These are phyloP conservation scores for Ehretia macrophylla DNA, from an alignment of 257 asterid genomes.

Conservation along the genomic window DNA sequence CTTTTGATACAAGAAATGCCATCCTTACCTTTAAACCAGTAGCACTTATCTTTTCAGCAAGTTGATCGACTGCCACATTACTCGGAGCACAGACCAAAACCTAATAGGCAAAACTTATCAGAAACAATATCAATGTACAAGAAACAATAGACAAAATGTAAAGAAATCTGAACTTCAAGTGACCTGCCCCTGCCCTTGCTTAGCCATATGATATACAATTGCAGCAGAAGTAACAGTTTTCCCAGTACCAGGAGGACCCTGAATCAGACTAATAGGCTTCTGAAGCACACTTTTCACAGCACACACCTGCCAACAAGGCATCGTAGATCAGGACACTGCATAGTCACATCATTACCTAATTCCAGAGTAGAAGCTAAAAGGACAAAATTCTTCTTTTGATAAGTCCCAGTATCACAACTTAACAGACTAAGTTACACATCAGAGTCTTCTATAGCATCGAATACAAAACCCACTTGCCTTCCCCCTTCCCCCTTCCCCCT, in stretches of 20 bases:
- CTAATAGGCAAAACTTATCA: conserved; percentile 28
- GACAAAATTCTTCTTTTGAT: neutral
- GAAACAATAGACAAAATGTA: conserved; percentile 5
- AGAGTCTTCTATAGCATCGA: no score
- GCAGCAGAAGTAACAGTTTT: conserved; percentile 99
- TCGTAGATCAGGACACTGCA: conserved; percentile 1
- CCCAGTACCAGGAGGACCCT: conserved; percentile 99
- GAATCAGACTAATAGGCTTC: conserved; percentile 93
- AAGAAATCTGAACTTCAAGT: neutral
- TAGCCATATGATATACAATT: conserved; percentile 98
- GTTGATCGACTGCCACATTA: conserved; percentile 98
- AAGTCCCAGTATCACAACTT: no score
- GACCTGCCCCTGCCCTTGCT: conserved; percentile 99
- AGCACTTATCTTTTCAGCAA: conserved; percentile 97
- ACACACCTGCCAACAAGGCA: conserved; percentile 48
- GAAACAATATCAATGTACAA: neutral
- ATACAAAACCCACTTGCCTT: no score
- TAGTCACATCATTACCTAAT: neutral
- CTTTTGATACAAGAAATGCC: neutral
- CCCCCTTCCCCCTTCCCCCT: no score
- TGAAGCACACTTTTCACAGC: conserved; percentile 98
- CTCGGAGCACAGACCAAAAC: conserved; percentile 99
- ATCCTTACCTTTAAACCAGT: conserved; percentile 83
- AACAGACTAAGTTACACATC: no score
- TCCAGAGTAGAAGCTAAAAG: neutral